These are phyloP conservation scores for Alternaria sp. DNA, from an alignment of 2,329 filamentous ascomycete genomes.

Conservation along the genomic window DNA sequence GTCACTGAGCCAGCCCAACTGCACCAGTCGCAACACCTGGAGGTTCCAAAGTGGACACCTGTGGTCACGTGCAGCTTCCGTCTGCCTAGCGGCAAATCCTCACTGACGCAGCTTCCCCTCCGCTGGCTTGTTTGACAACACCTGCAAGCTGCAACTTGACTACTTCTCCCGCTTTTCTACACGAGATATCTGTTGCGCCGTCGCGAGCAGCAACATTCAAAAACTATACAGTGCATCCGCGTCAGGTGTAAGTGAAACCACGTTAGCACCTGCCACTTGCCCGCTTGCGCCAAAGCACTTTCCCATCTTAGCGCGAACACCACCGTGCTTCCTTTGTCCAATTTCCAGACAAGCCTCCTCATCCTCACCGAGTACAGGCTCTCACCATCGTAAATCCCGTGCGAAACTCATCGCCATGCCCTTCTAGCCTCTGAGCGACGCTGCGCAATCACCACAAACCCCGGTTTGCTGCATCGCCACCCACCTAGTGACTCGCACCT, in stretches of 20 bases:
- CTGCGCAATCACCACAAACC: slow-evolving; percentile 1
- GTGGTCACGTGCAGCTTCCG: slow-evolving; percentile 24
- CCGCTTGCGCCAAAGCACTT: slow-evolving; percentile 11
- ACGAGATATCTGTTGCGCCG: not conserved
- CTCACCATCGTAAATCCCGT: not conserved
- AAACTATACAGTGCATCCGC: not conserved
- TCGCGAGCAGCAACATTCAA: not conserved
- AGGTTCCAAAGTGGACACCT: slow-evolving; percentile 32
- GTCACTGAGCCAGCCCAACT: slow-evolving; percentile 10
- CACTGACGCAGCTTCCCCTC: slow-evolving; percentile 18
- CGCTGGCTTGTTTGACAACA: not conserved
- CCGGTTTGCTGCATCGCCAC: slow-evolving; percentile 14
- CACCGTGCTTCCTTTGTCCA: slow-evolving; percentile 18
- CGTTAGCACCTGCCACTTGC: slow-evolving; percentile 2
- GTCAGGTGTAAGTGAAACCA: not conserved
- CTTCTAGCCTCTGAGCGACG: slow-evolving; percentile 5
- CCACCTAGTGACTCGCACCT: slow-evolving; percentile 10
- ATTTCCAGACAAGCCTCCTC: slow-evolving; percentile 15
- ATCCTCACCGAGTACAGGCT: not conserved
- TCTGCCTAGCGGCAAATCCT: slow-evolving; percentile 20
- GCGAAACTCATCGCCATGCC: slow-evolving; percentile 10
- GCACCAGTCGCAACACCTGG: slow-evolving; percentile 30
- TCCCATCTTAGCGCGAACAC: slow-evolving; percentile 17
- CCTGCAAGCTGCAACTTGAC: not conserved
- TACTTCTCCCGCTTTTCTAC: not conserved